Evolutionary conservation across 495 filamentous ascomycete species (phyloP).

Genomic region (Saxophila tyrrhenica): DNA sequence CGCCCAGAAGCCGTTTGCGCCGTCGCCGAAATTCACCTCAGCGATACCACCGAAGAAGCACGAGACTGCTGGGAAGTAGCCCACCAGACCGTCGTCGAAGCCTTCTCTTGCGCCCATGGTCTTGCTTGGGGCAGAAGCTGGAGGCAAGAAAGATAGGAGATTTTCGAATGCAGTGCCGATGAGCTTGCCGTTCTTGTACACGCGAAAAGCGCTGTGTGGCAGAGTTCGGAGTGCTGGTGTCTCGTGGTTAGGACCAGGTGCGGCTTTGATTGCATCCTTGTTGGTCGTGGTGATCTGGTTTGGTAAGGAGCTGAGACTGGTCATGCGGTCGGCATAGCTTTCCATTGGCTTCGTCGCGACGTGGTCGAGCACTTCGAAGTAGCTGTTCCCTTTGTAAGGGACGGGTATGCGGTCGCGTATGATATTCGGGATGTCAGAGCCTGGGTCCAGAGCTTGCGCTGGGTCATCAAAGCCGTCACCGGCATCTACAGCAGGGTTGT

Average conservation of each 20-base stretch:
- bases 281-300: conserved; percentile 24
- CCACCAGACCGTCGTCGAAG: conserved; percentile 85
- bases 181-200: conserved; percentile 82
- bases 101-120: conserved; percentile 66
- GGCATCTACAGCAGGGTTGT: conserved; percentile 69
- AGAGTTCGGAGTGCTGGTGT: conserved; percentile 66
- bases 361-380: conserved; percentile 93
- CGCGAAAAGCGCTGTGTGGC: conserved; percentile 70
- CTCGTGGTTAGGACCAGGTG: conserved; percentile 59
- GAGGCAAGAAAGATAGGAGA: conserved; percentile 83
- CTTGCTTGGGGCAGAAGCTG: conserved; percentile 65
- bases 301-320: conserved; percentile 37
- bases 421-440: conserved; percentile 48
- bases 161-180: conserved; percentile 84
- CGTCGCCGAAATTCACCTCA: conserved; percentile 77
- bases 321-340: conserved; percentile 64
- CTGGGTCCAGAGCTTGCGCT: conserved; percentile 23
- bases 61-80: conserved; percentile 89
- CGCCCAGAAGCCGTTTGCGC: conserved; percentile 69
- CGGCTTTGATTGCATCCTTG: conserved; percentile 37
- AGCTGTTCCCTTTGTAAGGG: conserved; percentile 80
- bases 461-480: conserved; percentile 44
- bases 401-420: conserved; percentile 92
- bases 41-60: conserved; percentile 85
- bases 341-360: conserved; percentile 80